Evolutionary conservation across 805 yeast species (phyloP).

Genomic region (Candida coquimbonensis): DNA sequence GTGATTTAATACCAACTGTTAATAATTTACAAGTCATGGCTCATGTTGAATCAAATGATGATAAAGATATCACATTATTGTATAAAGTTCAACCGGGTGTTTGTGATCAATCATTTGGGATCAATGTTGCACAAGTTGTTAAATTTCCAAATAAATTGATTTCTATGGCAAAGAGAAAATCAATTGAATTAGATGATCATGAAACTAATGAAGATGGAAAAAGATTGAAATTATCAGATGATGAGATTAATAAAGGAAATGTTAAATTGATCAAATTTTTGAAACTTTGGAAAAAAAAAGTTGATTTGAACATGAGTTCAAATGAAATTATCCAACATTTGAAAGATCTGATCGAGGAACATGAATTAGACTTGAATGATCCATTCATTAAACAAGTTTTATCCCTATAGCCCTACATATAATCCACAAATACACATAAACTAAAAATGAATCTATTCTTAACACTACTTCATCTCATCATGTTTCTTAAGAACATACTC

Average conservation of each 20-base stretch:
- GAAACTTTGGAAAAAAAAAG: slow-evolving; percentile 28
- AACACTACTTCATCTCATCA: slow-evolving; percentile 2
- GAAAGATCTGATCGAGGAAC: slow-evolving; percentile 25
- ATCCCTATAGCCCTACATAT: slow-evolving; percentile 19
- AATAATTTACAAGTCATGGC: slow-evolving; percentile 90
- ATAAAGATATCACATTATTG: slow-evolving; percentile 70
- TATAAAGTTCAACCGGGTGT: slow-evolving; percentile 97
- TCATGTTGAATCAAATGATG: slow-evolving; percentile 52
- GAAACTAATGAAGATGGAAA: slow-evolving; percentile 32
- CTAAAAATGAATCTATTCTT: no score
- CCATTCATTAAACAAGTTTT: slow-evolving; percentile 42
- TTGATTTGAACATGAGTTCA: slow-evolving; percentile 19
- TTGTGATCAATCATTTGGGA: slow-evolving; percentile 93
- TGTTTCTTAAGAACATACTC: slow-evolving; percentile 15
- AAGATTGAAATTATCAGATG: slow-evolving; percentile 41
- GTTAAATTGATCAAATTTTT: slow-evolving; percentile 36
- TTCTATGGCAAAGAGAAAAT: slow-evolving; percentile 92
- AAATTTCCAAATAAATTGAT: slow-evolving; percentile 87
- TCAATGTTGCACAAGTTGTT: slow-evolving; percentile 94
- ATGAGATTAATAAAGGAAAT: slow-evolving; percentile 51
- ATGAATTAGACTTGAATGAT: slow-evolving; percentile 26
- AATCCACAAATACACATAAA: background rate
- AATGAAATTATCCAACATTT: slow-evolving; percentile 35
- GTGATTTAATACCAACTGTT: slow-evolving; percentile 57
- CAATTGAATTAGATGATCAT: slow-evolving; percentile 67